phyloP scores from a whole-genome alignment of 2,329 filamentous ascomycete species.

The Ceratocystis cubensis region DNA sequence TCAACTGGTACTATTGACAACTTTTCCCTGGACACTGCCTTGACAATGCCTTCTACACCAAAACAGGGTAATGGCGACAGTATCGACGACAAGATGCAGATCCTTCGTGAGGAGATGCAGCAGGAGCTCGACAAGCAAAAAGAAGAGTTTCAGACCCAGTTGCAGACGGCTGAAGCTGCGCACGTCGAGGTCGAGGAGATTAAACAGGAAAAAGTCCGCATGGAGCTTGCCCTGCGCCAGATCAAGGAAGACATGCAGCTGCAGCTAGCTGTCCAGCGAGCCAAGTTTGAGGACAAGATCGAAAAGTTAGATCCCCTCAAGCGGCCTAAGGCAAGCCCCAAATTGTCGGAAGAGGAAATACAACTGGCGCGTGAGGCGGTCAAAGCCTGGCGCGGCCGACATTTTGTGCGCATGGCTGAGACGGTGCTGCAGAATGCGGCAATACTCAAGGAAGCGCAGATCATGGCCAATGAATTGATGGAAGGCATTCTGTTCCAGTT shows the following conservation, averaged over 20 bases:
- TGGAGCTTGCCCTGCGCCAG: conserved; percentile 67
- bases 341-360: conserved; percentile 59
- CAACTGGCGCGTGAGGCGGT: conserved; percentile 54
- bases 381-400: conserved; percentile 66
- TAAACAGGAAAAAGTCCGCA: conserved; percentile 65
- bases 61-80: conserved; percentile 47
- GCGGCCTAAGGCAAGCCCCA: conserved; percentile 46
- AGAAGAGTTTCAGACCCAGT: conserved; percentile 65
- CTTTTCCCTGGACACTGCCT: conserved; percentile 82
- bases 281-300: conserved; percentile 72
- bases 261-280: conserved; percentile 70
- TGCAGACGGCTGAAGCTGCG: conserved; percentile 61
- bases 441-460: conserved; percentile 84
- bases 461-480: conserved; percentile 94
- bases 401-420: conserved; percentile 90
- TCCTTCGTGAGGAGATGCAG: conserved; percentile 73
- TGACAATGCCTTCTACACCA: conserved; percentile 91
- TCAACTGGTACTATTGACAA: conserved; percentile 92
- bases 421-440: conserved; percentile 78
- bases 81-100: conserved; percentile 59
- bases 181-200: conserved; percentile 74
- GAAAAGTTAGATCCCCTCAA: conserved; percentile 59
- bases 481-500: conserved; percentile 93
- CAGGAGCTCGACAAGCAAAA: conserved; percentile 70
- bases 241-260: conserved; percentile 83